These are phyloP conservation scores for Solanum infundibuliforme DNA, from an alignment of 257 asterid genomes.

Conservation along the genomic window DNA sequence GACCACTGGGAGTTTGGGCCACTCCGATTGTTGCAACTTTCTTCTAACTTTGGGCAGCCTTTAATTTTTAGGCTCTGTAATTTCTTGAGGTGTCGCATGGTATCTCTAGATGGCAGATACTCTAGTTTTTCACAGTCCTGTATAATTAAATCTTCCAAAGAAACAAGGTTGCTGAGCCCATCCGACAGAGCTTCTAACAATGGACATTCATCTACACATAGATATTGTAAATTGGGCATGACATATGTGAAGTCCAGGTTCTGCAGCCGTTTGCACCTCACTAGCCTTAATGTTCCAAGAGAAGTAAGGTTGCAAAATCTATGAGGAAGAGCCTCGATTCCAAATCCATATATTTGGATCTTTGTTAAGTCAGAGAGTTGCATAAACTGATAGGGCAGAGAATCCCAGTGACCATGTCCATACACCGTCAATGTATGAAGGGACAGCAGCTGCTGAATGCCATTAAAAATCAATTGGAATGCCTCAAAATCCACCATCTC, in stretches of 20 bases:
- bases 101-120: not conserved
- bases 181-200: not conserved
- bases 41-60: too few species aligned
- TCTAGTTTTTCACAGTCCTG: fast-evolving
- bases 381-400: slow-evolving; percentile 7
- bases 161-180: not conserved
- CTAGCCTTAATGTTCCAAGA: fast-evolving
- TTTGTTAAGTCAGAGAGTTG: not conserved
- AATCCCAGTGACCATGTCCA: not conserved
- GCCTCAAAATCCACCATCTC: not conserved
- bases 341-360: fast-evolving
- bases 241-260: not conserved
- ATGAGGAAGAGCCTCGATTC: slow-evolving; percentile 10
- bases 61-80: fast-evolving
- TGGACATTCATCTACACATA: not conserved
- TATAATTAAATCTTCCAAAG: not conserved
- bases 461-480: not conserved
- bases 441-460: not conserved
- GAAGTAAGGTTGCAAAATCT: too few species aligned
- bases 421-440: fast-evolving
- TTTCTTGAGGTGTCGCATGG: not conserved
- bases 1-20: too few species aligned
- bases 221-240: too few species aligned
- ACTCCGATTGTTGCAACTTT: too few species aligned
- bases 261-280: not conserved